These are phyloP conservation scores for Terana coerulea DNA, from an alignment of 768 basidiomycete species.

Conservation along the genomic window DNA sequence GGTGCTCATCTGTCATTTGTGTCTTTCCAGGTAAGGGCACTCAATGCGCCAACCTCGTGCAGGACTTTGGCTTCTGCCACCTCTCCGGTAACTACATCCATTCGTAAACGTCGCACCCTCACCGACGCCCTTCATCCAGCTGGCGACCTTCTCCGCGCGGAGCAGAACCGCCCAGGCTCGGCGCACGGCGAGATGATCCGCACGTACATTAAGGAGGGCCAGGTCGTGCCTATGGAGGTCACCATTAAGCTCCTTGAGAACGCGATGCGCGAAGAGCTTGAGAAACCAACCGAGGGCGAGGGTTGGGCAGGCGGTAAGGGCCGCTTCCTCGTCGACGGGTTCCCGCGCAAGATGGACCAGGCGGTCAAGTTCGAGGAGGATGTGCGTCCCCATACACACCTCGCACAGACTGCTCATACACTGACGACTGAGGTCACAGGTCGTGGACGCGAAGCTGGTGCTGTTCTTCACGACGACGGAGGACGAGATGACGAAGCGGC, in stretches of 20 bases:
- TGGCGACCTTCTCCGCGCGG: conserved; percentile 95
- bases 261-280: conserved; percentile 72
- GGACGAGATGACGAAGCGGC: conserved; percentile 79
- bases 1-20: conserved; percentile 3
- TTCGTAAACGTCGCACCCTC: conserved; percentile 10
- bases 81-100: conserved; percentile 66
- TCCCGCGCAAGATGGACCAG: conserved; percentile 99
- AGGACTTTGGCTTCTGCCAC: conserved; percentile 86
- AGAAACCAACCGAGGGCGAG: conserved; percentile 31
- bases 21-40: conserved; percentile 82
- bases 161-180: conserved; percentile 85
- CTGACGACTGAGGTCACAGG: conserved; percentile 34
- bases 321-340: conserved; percentile 94
- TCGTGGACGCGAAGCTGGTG: conserved; percentile 79
- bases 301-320: conserved; percentile 72
- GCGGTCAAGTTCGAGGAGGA: conserved; percentile 85
- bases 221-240: conserved; percentile 94
- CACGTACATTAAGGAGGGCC: conserved; percentile 85
- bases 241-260: conserved; percentile 94
- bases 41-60: conserved; percentile 81
- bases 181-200: conserved; percentile 81
- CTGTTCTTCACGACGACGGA: conserved; percentile 88
- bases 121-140: conserved; percentile 45
- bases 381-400: conserved; percentile 37
- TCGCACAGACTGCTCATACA: not conserved